Evolutionary conservation across 192 early-diverging fungal species (phyloP).

Genomic region (Backusella psychrophila): DNA sequence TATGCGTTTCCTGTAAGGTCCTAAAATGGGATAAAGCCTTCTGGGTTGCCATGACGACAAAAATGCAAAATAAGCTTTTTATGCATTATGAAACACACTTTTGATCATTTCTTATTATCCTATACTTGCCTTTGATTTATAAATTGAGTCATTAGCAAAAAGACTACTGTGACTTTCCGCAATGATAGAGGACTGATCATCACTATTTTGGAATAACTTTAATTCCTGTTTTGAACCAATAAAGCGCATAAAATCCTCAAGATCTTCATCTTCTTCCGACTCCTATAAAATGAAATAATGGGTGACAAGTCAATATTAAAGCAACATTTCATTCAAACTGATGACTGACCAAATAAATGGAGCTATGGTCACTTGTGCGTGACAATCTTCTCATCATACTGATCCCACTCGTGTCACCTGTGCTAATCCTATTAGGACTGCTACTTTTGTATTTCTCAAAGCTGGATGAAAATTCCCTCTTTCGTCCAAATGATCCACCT

Average conservation of each 20-base stretch:
- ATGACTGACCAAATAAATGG: constrained; percentile 11
- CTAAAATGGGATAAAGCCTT: constrained; percentile 29
- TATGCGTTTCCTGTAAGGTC: constrained; percentile 29
- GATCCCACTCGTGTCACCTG: constrained; percentile 13
- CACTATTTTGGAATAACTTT: constrained; percentile 42
- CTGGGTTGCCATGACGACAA: neutral
- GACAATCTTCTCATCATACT: constrained; percentile 31
- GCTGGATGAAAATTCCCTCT: constrained; percentile 19
- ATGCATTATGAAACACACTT: neutral
- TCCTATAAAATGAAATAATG: neutral
- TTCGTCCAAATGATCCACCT: constrained; percentile 24
- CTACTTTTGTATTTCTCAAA: constrained; percentile 27
- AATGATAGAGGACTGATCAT: neutral
- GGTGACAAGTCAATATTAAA: neutral
- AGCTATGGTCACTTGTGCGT: constrained; percentile 30
- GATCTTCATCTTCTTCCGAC: constrained; percentile 40
- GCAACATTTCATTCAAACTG: neutral
- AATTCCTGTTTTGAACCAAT: constrained; percentile 55
- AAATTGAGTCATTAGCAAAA: constrained; percentile 19
- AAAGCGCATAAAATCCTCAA: constrained; percentile 65
- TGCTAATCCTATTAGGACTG: constrained; percentile 11
- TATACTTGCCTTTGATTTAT: constrained; percentile 22
- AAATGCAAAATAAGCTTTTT: neutral
- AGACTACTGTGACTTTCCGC: constrained; percentile 15
- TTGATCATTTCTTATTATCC: constrained; percentile 39